phyloP scores from a whole-genome alignment of 1,139 yeast species.

The Eremothecium gossypii region DNA sequence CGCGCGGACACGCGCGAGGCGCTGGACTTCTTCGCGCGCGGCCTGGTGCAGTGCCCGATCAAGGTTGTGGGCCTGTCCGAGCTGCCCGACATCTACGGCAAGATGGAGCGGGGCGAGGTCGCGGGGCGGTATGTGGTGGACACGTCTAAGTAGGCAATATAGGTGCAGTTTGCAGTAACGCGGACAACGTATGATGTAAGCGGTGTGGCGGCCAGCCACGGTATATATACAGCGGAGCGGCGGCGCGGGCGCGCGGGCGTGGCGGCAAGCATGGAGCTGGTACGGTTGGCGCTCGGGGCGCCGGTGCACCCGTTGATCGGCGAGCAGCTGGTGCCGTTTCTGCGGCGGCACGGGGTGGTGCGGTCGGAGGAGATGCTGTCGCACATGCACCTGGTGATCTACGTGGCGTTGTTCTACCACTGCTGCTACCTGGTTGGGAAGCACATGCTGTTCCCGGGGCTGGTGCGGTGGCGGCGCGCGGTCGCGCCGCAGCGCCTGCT shows the following conservation, averaged over 20 bases:
- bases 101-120: slow-evolving; percentile 64
- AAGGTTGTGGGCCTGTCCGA: slow-evolving; percentile 61
- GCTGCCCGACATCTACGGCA: slow-evolving; percentile 50
- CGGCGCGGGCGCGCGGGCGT: no score
- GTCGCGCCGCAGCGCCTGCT: slow-evolving; percentile 8
- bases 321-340: neutral
- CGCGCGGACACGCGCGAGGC: slow-evolving; percentile 75
- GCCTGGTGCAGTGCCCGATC: slow-evolving; percentile 60
- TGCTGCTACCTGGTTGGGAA: neutral
- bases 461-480: neutral
- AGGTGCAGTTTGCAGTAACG: no score
- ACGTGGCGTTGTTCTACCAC: neutral
- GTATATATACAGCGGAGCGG: neutral
- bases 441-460: neutral
- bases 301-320: neutral
- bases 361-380: neutral
- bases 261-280: neutral
- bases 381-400: neutral
- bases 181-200: no score
- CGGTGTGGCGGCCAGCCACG: no score
- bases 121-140: slow-evolving; percentile 74
- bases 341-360: neutral
- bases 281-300: neutral
- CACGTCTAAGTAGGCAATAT: slow-evolving; percentile 39
- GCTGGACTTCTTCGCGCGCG: slow-evolving; percentile 61